phyloP scores from a whole-genome alignment of 2,329 filamentous ascomycete species.

The Penicillium frequentans region DNA sequence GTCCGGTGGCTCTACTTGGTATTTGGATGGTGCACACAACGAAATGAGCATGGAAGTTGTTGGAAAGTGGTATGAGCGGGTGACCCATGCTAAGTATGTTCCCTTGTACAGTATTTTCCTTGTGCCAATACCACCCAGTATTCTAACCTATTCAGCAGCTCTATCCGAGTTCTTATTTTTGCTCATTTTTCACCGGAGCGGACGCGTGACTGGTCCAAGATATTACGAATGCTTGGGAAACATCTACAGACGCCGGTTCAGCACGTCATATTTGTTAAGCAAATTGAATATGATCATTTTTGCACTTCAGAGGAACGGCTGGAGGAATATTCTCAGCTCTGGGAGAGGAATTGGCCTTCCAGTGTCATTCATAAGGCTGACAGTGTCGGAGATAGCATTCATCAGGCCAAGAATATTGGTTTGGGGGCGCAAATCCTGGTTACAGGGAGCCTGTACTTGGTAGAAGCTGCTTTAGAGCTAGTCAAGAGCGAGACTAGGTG shows the following conservation, averaged over 20 bases:
- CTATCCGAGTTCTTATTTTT: conserved; percentile 2
- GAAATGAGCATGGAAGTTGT: conserved; percentile 36
- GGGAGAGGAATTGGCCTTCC: background rate
- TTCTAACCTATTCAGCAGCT: background rate
- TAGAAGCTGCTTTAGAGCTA: background rate
- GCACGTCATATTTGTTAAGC: conserved; percentile 1
- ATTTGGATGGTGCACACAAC: conserved; percentile 43
- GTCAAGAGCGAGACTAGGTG: background rate
- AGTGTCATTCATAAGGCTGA: background rate
- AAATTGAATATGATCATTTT: conserved; percentile 4
- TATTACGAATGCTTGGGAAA: background rate
- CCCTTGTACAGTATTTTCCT: too few species aligned
- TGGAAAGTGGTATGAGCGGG: conserved; percentile 34
- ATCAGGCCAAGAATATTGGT: background rate
- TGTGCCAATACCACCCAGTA: background rate
- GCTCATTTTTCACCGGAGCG: conserved; percentile 6
- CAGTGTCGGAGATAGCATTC: background rate
- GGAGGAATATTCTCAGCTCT: background rate
- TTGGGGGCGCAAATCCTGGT: background rate
- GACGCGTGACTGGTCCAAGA: conserved; percentile 1
- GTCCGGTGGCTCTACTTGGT: conserved; percentile 28
- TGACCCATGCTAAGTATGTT: background rate
- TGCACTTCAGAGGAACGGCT: background rate
- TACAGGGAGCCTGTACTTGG: background rate
- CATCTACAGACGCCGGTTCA: background rate